phyloP scores from a whole-genome alignment of 805 yeast genomes.

The Candida ponderosae region DNA sequence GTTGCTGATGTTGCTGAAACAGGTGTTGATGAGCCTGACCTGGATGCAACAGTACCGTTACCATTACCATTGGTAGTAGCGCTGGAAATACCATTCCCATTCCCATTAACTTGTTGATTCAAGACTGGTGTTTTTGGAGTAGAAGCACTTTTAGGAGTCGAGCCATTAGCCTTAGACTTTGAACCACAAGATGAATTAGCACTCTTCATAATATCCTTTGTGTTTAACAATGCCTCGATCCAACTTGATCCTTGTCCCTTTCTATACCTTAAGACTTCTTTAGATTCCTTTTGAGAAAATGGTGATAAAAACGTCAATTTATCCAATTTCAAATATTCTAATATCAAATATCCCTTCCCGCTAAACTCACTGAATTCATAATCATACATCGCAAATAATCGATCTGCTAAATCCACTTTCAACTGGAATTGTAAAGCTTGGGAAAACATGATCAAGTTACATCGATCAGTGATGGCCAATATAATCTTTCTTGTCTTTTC shows the following conservation, averaged over 20 bases:
- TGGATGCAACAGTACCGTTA: neutral
- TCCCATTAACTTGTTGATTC: neutral
- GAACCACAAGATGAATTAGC: constrained; percentile 5
- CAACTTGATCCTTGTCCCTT: constrained; percentile 48
- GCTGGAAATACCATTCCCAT: neutral
- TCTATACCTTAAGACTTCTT: constrained; percentile 22
- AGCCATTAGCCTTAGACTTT: neutral
- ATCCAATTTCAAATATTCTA: constrained; percentile 52
- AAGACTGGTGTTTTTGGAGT: constrained; percentile 2
- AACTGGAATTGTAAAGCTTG: constrained; percentile 16
- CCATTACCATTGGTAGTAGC: neutral
- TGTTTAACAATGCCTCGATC: constrained; percentile 64
- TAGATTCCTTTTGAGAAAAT: constrained; percentile 14
- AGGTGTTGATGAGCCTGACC: neutral
- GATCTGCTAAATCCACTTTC: constrained; percentile 38
- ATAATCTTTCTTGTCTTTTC: constrained; percentile 18
- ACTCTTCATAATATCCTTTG: constrained; percentile 47
- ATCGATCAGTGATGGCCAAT: constrained; percentile 24
- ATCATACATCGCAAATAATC: constrained; percentile 67
- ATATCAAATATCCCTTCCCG: constrained; percentile 52
- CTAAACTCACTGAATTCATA: constrained; percentile 62
- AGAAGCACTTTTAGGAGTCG: constrained; percentile 2
- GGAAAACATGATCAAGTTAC: constrained; percentile 22
- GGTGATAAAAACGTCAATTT: constrained; percentile 50
- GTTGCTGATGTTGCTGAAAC: neutral